Conservation (phyloP, 306 rosid species). For the Acacia confusa region DNA sequence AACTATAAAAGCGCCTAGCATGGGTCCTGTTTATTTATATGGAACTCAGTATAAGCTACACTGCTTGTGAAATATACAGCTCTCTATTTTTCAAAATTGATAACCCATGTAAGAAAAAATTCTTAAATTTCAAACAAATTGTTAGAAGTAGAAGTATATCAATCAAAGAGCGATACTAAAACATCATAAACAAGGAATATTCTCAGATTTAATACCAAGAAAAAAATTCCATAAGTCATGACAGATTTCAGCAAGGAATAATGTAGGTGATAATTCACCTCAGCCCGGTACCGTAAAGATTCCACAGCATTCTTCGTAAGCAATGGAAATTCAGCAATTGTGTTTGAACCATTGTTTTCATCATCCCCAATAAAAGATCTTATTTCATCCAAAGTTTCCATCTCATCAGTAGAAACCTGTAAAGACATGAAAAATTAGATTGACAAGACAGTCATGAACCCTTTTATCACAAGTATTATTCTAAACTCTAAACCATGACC, state of each 20-base stretch:
- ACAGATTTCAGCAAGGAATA: background rate
- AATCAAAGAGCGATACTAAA: conserved; percentile 8
- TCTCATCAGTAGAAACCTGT: conserved; percentile 87
- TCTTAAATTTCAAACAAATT: background rate
- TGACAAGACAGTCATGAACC: background rate
- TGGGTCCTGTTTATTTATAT: background rate
- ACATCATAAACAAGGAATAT: conserved; percentile 5
- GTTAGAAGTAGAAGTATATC: background rate
- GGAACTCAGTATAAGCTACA: background rate
- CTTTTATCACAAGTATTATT: background rate
- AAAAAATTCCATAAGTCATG: background rate
- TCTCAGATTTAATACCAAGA: background rate
- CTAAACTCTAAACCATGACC: conserved; percentile 20
- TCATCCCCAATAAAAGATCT: conserved; percentile 68
- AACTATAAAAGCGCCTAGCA: background rate
- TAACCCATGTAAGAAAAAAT: background rate
- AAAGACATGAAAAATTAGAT: conserved; percentile 17
- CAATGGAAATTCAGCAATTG: conserved; percentile 66
- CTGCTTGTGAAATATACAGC: background rate
- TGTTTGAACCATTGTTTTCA: conserved; percentile 52
- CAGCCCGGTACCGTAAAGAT: conserved; percentile 88
- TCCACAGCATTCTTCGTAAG: conserved; percentile 83
- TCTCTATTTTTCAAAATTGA: background rate
- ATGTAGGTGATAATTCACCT: conserved; percentile 57
- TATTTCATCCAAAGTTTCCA: conserved; percentile 75